phyloP scores from a whole-genome alignment of 331 rosid genomes.

The Dryas integrifolia region DNA sequence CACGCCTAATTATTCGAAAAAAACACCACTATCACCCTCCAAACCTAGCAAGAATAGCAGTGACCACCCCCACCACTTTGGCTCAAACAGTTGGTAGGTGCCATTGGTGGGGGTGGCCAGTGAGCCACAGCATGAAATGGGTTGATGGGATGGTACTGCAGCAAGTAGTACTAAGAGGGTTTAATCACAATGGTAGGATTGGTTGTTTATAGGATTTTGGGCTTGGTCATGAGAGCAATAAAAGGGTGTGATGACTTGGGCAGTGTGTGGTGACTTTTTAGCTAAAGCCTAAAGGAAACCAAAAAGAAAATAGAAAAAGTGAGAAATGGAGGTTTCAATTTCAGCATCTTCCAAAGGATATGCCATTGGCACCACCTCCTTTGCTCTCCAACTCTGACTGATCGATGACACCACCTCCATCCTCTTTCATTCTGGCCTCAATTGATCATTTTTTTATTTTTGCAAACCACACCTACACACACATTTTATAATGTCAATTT shows the following conservation, averaged over 20 bases:
- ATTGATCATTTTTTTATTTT: slow-evolving; percentile 22
- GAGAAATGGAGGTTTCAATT: slow-evolving; percentile 46
- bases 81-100: slow-evolving; percentile 6
- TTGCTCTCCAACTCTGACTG: slow-evolving; percentile 39
- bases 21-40: slow-evolving; percentile 12
- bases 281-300: slow-evolving; percentile 30
- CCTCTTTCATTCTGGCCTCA: slow-evolving; percentile 11
- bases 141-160: slow-evolving; percentile 27
- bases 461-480: background rate
- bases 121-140: slow-evolving; percentile 27
- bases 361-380: slow-evolving; percentile 44
- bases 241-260: slow-evolving; percentile 57
- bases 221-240: slow-evolving; percentile 55
- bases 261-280: slow-evolving; percentile 39
- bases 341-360: slow-evolving; percentile 86
- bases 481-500: slow-evolving; percentile 11
- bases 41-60: background rate
- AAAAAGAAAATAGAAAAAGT: slow-evolving; percentile 23
- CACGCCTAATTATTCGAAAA: background rate
- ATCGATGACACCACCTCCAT: slow-evolving; percentile 26
- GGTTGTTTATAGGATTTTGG: slow-evolving; percentile 49
- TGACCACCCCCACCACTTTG: slow-evolving; percentile 29
- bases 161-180: slow-evolving; percentile 42
- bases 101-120: slow-evolving; percentile 36
- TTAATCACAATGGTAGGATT: slow-evolving; percentile 37